phyloP scores from a whole-genome alignment of 768 basidiomycete species.

The Russula earlei region DNA sequence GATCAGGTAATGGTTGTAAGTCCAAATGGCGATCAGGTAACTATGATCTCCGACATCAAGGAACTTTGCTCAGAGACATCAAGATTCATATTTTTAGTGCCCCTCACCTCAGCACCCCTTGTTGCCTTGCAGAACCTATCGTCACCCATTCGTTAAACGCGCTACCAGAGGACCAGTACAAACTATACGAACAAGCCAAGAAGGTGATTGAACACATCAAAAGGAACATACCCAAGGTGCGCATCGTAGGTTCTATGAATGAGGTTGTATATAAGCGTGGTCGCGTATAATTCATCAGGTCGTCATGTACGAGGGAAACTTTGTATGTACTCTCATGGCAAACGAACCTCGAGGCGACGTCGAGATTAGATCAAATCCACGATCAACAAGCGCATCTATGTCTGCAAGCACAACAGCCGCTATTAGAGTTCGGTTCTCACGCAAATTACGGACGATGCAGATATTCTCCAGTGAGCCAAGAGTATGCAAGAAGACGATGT shows the following conservation, averaged over 20 bases:
- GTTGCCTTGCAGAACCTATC: slow-evolving; percentile 37
- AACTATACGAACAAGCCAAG: slow-evolving; percentile 39
- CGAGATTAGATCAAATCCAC: slow-evolving; percentile 26
- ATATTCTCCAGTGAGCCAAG: slow-evolving; percentile 2
- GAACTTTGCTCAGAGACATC: neutral
- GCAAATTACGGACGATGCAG: slow-evolving; percentile 18
- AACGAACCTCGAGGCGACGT: slow-evolving; percentile 38
- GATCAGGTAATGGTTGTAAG: slow-evolving; percentile 38
- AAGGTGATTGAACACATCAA: slow-evolving; percentile 40
- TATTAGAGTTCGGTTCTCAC: slow-evolving; percentile 14
- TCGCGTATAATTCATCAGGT: slow-evolving; percentile 26
- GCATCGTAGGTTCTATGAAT: neutral
- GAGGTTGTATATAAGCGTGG: neutral
- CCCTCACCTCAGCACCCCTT: slow-evolving; percentile 42
- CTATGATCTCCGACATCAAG: neutral
- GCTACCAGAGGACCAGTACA: slow-evolving; percentile 36
- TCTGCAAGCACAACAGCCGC: neutral
- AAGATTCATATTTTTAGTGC: slow-evolving; percentile 40
- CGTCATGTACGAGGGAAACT: slow-evolving; percentile 28
- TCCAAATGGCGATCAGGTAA: slow-evolving; percentile 32
- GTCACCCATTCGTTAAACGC: slow-evolving; percentile 28
- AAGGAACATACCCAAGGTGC: slow-evolving; percentile 43
- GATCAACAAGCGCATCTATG: neutral
- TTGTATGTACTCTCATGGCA: slow-evolving; percentile 40
- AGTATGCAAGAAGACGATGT: slow-evolving; percentile 14